phyloP scores from a whole-genome alignment of 1,284 basidiomycete species.

The Trichosporon coremiiforme region DNA sequence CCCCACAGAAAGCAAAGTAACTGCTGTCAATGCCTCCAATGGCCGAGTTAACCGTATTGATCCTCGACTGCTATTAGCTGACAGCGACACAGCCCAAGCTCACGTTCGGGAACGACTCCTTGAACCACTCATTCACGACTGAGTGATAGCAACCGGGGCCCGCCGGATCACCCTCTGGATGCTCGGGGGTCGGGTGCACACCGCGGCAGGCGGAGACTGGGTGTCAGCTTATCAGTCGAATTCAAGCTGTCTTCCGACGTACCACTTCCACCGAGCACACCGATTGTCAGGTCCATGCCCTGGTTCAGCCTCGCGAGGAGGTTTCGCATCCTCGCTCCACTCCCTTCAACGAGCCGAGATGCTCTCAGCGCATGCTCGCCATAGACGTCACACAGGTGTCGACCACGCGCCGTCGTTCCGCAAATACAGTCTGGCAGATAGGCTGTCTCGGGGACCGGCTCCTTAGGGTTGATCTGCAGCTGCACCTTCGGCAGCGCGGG shows the following conservation, averaged over 20 bases:
- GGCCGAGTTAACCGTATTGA: conserved; percentile 49
- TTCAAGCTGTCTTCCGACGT: conserved; percentile 25
- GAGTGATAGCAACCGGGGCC: conserved; percentile 54
- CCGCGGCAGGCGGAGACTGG: conserved; percentile 55
- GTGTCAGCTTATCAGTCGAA: conserved; percentile 22
- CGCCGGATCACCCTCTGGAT: conserved; percentile 50
- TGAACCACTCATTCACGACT: conserved; percentile 47
- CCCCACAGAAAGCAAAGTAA: conserved; percentile 56
- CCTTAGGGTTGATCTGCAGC: conserved; percentile 28
- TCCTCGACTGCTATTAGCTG: conserved; percentile 16
- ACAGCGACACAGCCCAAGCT: conserved; percentile 10
- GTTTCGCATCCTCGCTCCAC: conserved; percentile 45
- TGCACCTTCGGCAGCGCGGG: conserved; percentile 44
- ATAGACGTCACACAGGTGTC: conserved; percentile 47
- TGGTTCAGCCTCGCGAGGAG: conserved; percentile 46
- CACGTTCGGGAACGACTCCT: conserved; percentile 44
- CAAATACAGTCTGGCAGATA: conserved; percentile 36
- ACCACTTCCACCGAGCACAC: conserved; percentile 55
- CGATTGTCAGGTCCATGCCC: conserved; percentile 47
- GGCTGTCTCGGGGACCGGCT: not conserved
- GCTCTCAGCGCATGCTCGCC: conserved; percentile 40
- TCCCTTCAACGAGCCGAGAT: conserved; percentile 42
- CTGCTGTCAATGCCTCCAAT: conserved; percentile 56
- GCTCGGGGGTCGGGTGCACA: conserved; percentile 46
- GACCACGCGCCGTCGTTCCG: conserved; percentile 40